Percentiles rank a stretch among this genome's conserved stretches.
phyloP scores from a whole-genome alignment of 106 monocot genomes.

The Vanilla planifolia region DNA sequence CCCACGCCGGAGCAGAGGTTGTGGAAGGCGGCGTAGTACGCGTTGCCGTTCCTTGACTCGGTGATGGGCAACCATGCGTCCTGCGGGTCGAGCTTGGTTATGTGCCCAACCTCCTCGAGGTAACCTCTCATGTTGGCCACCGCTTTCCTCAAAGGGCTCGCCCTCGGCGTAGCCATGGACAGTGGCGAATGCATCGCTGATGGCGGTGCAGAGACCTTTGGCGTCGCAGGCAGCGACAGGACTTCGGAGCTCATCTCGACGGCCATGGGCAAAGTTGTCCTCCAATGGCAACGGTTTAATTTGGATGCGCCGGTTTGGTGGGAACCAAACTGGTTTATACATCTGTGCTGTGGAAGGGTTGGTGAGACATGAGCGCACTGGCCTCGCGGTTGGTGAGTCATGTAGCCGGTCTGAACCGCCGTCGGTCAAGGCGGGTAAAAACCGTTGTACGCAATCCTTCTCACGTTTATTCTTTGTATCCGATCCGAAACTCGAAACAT shows the following conservation, averaged over 20 bases:
- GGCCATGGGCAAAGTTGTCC: neutral
- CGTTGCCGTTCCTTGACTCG: conserved; percentile 88
- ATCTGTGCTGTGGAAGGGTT: neutral
- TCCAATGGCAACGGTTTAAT: neutral
- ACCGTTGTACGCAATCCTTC: no score
- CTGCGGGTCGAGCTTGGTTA: conserved; percentile 55
- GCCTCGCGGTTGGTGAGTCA: neutral
- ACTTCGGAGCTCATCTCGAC: neutral
- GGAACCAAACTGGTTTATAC: neutral
- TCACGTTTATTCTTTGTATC: no score
- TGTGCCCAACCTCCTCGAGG: conserved; percentile 67
- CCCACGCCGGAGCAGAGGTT: conserved; percentile 81
- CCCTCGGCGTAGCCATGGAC: conserved; percentile 30
- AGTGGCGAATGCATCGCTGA: conserved; percentile 28
- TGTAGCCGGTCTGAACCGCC: conserved; percentile 1
- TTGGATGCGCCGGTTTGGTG: neutral
- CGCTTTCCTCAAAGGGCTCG: conserved; percentile 56
- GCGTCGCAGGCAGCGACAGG: conserved; percentile 40
- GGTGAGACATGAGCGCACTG: neutral
- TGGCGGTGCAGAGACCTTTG: conserved; percentile 46
- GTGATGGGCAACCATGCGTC: conserved; percentile 96
- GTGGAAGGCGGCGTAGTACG: conserved; percentile 87
- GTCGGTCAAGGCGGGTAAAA: no score
- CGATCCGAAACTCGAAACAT: no score
- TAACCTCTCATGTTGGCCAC: conserved; percentile 47